Evolutionary conservation across 1,139 yeast species (phyloP).

Genomic region (Suhomyces chickasaworum): DNA sequence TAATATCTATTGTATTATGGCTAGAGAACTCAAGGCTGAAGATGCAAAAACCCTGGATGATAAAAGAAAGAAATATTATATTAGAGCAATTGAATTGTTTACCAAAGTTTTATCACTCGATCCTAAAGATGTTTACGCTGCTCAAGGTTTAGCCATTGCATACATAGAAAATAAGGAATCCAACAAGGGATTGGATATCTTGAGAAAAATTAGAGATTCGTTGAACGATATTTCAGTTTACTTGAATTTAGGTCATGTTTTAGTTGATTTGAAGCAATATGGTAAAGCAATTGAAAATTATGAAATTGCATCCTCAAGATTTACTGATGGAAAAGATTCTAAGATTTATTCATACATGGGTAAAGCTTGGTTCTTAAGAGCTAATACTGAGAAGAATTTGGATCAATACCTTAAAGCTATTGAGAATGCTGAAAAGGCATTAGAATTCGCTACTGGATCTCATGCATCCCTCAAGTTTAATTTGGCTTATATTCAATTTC

Average conservation of each 20-base stretch:
- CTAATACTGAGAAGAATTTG: slow-evolving; percentile 64
- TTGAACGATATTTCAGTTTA: slow-evolving; percentile 81
- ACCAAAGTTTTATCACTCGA: slow-evolving; percentile 87
- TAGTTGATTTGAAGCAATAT: slow-evolving; percentile 78
- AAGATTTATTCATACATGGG: slow-evolving; percentile 75
- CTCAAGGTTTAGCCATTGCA: slow-evolving; percentile 94
- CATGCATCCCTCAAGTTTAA: slow-evolving; percentile 66
- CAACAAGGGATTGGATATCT: slow-evolving; percentile 78
- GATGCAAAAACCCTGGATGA: slow-evolving; percentile 53
- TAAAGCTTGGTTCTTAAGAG: slow-evolving; percentile 89
- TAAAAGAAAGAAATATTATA: slow-evolving; percentile 74
- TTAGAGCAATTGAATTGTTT: slow-evolving; percentile 86
- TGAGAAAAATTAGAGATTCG: slow-evolving; percentile 89
- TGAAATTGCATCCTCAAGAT: slow-evolving; percentile 73
- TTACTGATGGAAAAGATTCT: slow-evolving; percentile 63
- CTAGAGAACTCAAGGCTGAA: slow-evolving; percentile 64
- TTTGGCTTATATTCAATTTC: slow-evolving; percentile 81
- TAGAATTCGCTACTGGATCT: slow-evolving; percentile 36
- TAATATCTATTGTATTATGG: slow-evolving; percentile 80
- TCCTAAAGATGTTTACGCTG: slow-evolving; percentile 88
- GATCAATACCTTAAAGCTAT: slow-evolving; percentile 63
- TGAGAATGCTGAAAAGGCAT: slow-evolving; percentile 62
- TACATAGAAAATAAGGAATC: slow-evolving; percentile 85
- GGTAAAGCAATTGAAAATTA: slow-evolving; percentile 87
- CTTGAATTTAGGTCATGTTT: slow-evolving; percentile 86